A percentile compares a stretch with the other conserved stretches of the same genome.
phyloP scores from a whole-genome alignment of 148 eudicot genomes.

The Dysphania ambrosioides region DNA sequence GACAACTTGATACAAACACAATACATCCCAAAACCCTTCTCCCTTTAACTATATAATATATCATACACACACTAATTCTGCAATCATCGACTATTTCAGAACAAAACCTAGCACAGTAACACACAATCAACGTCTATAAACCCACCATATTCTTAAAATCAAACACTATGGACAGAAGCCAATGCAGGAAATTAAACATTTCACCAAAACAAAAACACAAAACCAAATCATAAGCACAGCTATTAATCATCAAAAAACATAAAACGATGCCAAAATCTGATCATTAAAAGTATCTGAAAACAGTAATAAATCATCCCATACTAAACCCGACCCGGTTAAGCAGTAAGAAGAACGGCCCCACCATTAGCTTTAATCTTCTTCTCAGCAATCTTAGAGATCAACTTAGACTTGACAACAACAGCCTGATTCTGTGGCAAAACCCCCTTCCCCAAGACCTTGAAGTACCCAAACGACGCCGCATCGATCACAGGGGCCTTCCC shows the following conservation, averaged over 20 bases:
- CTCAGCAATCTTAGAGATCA: conserved; percentile 48
- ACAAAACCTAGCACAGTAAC: too few species aligned
- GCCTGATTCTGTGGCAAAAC: conserved; percentile 31
- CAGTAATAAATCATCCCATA: neutral
- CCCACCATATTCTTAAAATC: neutral
- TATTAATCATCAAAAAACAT: neutral
- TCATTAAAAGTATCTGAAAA: neutral
- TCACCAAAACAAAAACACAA: neutral
- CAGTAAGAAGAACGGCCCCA: conserved; percentile 49
- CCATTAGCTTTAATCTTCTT: conserved; percentile 53
- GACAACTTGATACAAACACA: too few species aligned
- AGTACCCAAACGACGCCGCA: conserved; percentile 42
- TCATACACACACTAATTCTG: too few species aligned
- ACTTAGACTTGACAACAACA: conserved; percentile 46
- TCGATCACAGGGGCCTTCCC: conserved; percentile 41
- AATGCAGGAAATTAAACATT: neutral
- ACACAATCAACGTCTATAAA: too few species aligned
- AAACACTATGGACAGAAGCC: neutral
- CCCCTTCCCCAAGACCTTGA: conserved; percentile 49
- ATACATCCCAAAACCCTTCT: too few species aligned
- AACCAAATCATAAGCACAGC: neutral
- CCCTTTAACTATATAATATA: too few species aligned
- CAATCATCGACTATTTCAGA: too few species aligned
- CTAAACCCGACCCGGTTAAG: too few species aligned
- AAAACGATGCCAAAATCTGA: conserved; percentile 3